Percentiles rank a stretch among this genome's conserved stretches.
Conservation (phyloP, 495 filamentous ascomycete species). For the Poronia punctata region DNA sequence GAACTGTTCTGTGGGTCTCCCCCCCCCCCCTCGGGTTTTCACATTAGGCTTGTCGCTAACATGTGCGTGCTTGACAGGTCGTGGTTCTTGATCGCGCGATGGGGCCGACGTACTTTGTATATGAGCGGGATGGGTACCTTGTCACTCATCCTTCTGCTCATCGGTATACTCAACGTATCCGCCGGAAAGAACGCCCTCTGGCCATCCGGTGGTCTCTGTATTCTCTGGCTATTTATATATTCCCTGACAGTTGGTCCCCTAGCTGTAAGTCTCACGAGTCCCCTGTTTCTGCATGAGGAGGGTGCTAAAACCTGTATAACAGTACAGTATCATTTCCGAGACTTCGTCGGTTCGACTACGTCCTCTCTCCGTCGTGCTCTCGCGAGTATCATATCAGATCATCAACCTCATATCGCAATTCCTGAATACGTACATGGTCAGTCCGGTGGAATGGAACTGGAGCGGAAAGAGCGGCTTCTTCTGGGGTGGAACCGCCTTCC, state of each 20-base stretch:
- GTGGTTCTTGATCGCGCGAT: slow-evolving; percentile 39
- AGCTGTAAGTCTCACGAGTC: slow-evolving; percentile 22
- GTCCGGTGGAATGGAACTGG: slow-evolving; percentile 36
- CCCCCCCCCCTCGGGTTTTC: slow-evolving; percentile 7
- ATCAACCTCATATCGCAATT: slow-evolving; percentile 55
- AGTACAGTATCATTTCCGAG: slow-evolving; percentile 47
- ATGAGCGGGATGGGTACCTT: slow-evolving; percentile 33
- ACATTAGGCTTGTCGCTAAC: slow-evolving; percentile 19
- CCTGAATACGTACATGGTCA: slow-evolving; percentile 49
- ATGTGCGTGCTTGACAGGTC: slow-evolving; percentile 21
- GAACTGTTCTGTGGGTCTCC: slow-evolving; percentile 28
- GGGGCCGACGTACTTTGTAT: slow-evolving; percentile 43
- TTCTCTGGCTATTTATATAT: slow-evolving; percentile 38
- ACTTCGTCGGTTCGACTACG: slow-evolving; percentile 42
- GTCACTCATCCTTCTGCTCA: slow-evolving; percentile 26
- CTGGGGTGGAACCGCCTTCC: slow-evolving; percentile 40
- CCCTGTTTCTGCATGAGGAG: too few relatives aligned
- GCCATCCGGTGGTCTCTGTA: slow-evolving; percentile 29
- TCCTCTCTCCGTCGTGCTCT: slow-evolving; percentile 44
- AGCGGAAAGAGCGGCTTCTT: slow-evolving; percentile 39
- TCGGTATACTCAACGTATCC: slow-evolving; percentile 23
- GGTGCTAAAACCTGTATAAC: slow-evolving; percentile 18
- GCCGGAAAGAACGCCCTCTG: slow-evolving; percentile 16
- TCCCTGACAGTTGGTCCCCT: slow-evolving; percentile 37
- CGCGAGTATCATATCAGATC: slow-evolving; percentile 49